Evolutionary conservation across 257 asterid genomes (phyloP), one percentile per base, ranked within the genome.

Genomic region (Anisodus acutangulus): DNA sequence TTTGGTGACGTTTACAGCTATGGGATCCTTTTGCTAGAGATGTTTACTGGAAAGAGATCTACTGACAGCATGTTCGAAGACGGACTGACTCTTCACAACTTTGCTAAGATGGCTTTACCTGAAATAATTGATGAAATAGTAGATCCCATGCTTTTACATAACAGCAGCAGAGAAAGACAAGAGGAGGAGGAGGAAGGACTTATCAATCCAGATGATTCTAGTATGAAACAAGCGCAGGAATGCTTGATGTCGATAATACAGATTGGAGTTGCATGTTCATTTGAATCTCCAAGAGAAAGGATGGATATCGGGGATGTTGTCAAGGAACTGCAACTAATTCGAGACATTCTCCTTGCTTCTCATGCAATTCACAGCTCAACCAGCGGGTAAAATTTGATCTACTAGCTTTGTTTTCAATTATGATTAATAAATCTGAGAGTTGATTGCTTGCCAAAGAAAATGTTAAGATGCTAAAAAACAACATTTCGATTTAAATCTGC

Each of bases 21-120:
- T 59, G 85, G 87, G 19, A 85, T 81, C 51, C 71, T 87, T 35
- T 54, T 87, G 8, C 72, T 87, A 12, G 86, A 87, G 66, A 87
- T 84, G 89, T 67, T 84, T 55, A 81, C 84, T 17, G 78, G 85
- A 49, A 87, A 78, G 79, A 84, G 84, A 43, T 87, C 87, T 45
- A 87, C 82, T 4, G 80, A 74, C 63, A 63, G 62, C 79, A 72
- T 81, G 82, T 84, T 84, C 41, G 22, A 45, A 62, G 85, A 64
- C 31, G 86, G 81, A 70, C 26, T 9, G 37, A 71, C 3, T 51
- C 87, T 83, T 71, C 87, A 83, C 68, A 80, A 19, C 54, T 86
- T 70, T 41, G 87, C 54, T 49, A 79, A 83, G 80, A 47, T 47
- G 2, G 82, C 85, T 16, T 39, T 70, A 3, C 83, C 85, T 13